Percentiles rank a stretch among this genome's conserved stretches.
phyloP scores from a whole-genome alignment of 2,329 filamentous ascomycete species.

The Curvularia sp. region DNA sequence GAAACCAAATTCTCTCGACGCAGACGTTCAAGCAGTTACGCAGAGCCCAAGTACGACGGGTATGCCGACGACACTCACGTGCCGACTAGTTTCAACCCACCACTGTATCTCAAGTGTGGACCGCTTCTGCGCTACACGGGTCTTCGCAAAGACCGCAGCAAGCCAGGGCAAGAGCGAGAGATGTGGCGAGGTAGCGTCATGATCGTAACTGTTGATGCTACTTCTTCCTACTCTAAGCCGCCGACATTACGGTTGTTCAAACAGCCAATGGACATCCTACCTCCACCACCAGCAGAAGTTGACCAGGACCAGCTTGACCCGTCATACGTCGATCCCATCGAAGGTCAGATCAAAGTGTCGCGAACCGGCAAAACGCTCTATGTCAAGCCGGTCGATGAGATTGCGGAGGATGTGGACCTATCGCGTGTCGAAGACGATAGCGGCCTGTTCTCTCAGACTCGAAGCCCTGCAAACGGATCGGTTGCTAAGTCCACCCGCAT shows the following conservation, averaged over 20 bases:
- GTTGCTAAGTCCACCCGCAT: slow-evolving; percentile 55
- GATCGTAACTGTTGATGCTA: slow-evolving; percentile 88
- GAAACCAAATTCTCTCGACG: slow-evolving; percentile 56
- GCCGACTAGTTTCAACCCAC: slow-evolving; percentile 79
- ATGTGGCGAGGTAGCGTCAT: slow-evolving; percentile 93
- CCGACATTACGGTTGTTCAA: slow-evolving; percentile 85
- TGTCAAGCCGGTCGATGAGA: slow-evolving; percentile 85
- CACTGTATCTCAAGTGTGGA: slow-evolving; percentile 85
- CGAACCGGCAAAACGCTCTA: slow-evolving; percentile 86
- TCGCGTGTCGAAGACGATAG: slow-evolving; percentile 80
- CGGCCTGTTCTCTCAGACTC: slow-evolving; percentile 78
- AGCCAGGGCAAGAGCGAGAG: slow-evolving; percentile 66
- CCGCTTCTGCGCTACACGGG: slow-evolving; percentile 90
- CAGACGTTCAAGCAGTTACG: slow-evolving; percentile 44
- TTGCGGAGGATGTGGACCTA: slow-evolving; percentile 78
- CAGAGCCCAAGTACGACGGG: slow-evolving; percentile 65
- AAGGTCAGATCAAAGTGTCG: slow-evolving; percentile 84
- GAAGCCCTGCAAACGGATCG: slow-evolving; percentile 55
- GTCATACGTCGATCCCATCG: slow-evolving; percentile 88
- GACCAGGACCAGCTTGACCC: slow-evolving; percentile 69
- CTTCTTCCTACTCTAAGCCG: slow-evolving; percentile 79
- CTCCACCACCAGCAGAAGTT: slow-evolving; percentile 75
- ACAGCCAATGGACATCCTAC: slow-evolving; percentile 82
- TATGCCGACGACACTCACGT: slow-evolving; percentile 70
- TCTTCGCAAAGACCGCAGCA: slow-evolving; percentile 66